A percentile compares a stretch with the other conserved stretches of the same genome.
phyloP scores from a whole-genome alignment of 306 rosid genomes.

The Cicer bijugum region DNA sequence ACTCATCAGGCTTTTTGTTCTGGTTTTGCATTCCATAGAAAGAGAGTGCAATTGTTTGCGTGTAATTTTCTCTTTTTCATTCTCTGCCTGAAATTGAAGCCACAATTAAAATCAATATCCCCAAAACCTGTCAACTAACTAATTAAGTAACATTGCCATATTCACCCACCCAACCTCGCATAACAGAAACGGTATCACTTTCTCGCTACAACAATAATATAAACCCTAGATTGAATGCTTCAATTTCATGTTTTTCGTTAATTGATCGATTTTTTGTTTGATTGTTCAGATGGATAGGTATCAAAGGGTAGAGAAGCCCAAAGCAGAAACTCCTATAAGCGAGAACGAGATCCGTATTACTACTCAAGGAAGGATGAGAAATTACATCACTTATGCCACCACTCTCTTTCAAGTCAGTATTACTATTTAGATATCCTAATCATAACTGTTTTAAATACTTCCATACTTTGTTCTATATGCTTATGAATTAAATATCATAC shows the following conservation, averaged over 20 bases:
- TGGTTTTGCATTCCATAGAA: not conserved
- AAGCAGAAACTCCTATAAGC: constrained; percentile 60
- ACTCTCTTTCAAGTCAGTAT: constrained; percentile 73
- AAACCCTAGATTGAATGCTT: constrained; percentile 40
- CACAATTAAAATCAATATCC: not conserved
- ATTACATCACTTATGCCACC: constrained; percentile 83
- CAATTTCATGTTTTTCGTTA: not conserved
- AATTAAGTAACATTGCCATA: not conserved
- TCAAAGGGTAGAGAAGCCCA: constrained; percentile 90
- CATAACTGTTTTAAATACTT: too few species aligned
- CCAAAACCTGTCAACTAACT: not conserved
- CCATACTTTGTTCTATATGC: too few species aligned
- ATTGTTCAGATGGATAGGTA: constrained; percentile 70
- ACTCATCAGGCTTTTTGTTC: constrained; percentile 51
- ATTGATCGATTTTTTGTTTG: not conserved
- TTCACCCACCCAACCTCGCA: not conserved
- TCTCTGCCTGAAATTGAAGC: constrained; percentile 26
- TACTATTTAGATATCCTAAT: too few species aligned
- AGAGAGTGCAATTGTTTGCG: not conserved
- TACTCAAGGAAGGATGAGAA: constrained; percentile 85
- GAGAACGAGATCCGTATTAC: constrained; percentile 94
- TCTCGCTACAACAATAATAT: not conserved
- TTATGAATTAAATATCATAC: not conserved
- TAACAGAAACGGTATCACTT: constrained; percentile 8
- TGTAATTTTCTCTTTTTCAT: too few species aligned